Percentiles rank a stretch among this genome's conserved stretches.
These are phyloP conservation scores for Clausena lansium DNA, from an alignment of 345 rosid genomes.

Conservation along the genomic window DNA sequence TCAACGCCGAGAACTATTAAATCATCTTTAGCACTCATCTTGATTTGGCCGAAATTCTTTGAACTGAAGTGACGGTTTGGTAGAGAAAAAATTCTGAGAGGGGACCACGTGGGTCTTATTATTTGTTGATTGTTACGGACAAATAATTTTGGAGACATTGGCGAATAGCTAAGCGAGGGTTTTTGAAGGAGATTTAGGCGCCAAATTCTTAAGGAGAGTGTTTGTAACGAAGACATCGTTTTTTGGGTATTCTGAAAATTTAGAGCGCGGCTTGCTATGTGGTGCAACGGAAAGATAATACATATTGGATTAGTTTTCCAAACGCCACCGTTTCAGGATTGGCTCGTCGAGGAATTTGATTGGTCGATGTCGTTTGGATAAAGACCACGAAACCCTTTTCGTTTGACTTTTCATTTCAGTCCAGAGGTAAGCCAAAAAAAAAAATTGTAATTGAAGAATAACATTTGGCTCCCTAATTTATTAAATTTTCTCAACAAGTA, in stretches of 20 bases:
- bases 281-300: not conserved
- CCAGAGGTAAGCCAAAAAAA: too few species aligned
- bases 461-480: too few species aligned
- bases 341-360: not conserved
- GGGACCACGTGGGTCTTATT: conserved; percentile 10
- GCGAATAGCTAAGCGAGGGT: conserved; percentile 20
- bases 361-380: not conserved
- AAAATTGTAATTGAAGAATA: too few species aligned
- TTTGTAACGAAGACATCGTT: conserved; percentile 24
- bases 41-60: not conserved
- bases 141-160: conserved; percentile 10
- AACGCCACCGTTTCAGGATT: not conserved
- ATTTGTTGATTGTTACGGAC: conserved; percentile 9
- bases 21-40: conserved; percentile 30
- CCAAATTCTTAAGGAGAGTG: conserved; percentile 41
- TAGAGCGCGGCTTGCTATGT: not conserved
- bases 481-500: too few species aligned
- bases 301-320: too few species aligned
- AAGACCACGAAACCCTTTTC: not conserved
- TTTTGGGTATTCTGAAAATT: not conserved
- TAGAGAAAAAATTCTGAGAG: conserved; percentile 22
- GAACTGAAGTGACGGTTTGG: conserved; percentile 23
- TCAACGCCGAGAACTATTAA: conserved; percentile 90
- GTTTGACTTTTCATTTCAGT: too few species aligned
- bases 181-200: conserved; percentile 39